Conservation (phyloP, 345 rosid species). For the Zanthoxylum bungeanum region DNA sequence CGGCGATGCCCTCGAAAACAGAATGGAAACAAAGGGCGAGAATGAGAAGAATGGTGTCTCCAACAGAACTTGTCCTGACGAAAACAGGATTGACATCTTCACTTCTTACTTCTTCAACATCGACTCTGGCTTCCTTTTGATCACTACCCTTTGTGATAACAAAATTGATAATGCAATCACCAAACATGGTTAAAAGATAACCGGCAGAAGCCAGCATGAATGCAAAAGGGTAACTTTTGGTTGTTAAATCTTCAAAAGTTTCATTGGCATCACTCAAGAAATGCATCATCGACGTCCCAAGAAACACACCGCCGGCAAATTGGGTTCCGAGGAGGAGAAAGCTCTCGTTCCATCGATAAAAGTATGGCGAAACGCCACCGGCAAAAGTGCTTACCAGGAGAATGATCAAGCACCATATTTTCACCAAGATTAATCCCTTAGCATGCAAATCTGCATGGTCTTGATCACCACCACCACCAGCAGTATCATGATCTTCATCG, state of each 20-base stretch:
- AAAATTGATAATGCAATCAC: constrained; percentile 51
- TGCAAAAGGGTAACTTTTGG: constrained; percentile 63
- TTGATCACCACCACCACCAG: background rate
- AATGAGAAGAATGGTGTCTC: constrained; percentile 74
- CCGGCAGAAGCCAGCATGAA: constrained; percentile 74
- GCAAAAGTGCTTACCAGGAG: constrained; percentile 60
- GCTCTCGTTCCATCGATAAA: constrained; percentile 65
- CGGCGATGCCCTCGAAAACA: constrained; percentile 80
- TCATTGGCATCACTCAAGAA: constrained; percentile 70
- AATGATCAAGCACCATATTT: constrained; percentile 71
- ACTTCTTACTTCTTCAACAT: constrained; percentile 32
- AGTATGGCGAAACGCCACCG: constrained; percentile 74
- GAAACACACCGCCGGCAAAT: constrained; percentile 77
- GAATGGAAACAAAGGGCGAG: constrained; percentile 82
- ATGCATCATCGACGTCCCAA: constrained; percentile 68
- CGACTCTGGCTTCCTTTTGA: constrained; percentile 21
- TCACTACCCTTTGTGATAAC: constrained; percentile 22
- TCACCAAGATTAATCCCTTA: constrained; percentile 51
- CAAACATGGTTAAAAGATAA: constrained; percentile 75
- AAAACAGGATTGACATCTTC: constrained; percentile 34
- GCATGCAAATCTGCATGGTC: constrained; percentile 24
- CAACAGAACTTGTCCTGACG: constrained; percentile 42
- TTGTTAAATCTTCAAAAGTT: constrained; percentile 46
- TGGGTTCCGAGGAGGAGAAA: constrained; percentile 79
- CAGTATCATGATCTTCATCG: background rate